Evolutionary conservation across 2,329 filamentous ascomycete species (phyloP).

Genomic region (Penicillium sp.): DNA sequence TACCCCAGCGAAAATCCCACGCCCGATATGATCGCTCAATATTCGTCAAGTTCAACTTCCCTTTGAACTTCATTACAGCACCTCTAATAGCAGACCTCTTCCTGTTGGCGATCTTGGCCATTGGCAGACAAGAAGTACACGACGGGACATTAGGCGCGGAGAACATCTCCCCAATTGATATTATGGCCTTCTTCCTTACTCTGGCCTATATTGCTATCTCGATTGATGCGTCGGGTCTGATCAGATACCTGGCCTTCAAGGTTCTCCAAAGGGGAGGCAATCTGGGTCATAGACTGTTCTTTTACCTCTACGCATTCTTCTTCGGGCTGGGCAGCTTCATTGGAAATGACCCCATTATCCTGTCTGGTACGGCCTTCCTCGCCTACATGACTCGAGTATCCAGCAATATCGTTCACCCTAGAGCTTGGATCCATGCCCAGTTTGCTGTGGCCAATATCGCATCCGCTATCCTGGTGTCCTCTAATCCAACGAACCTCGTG

Average conservation of each 20-base stretch:
- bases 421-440: conserved; percentile 72
- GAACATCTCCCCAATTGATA: conserved; percentile 68
- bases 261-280: conserved; percentile 68
- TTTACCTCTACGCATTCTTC: conserved; percentile 74
- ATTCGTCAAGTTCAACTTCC: conserved; percentile 58
- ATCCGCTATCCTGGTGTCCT: conserved; percentile 74
- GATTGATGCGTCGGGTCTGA: conserved; percentile 72
- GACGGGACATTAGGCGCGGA: conserved; percentile 67
- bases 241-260: conserved; percentile 69
- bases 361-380: conserved; percentile 72
- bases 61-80: conserved; percentile 70
- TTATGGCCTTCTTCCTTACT: conserved; percentile 73
- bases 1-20: conserved; percentile 43
- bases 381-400: conserved; percentile 77
- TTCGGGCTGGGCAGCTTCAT: conserved; percentile 67
- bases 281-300: conserved; percentile 67
- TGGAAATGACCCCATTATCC: conserved; percentile 73
- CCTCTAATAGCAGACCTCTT: conserved; percentile 71
- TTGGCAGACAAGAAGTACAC: conserved; percentile 65
- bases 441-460: conserved; percentile 73
- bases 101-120: conserved; percentile 67
- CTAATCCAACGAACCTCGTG: conserved; percentile 75
- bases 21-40: conserved; percentile 26
- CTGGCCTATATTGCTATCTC: conserved; percentile 76
- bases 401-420: conserved; percentile 68